phyloP scores from a whole-genome alignment of 78 protist species.

The Cavenderia fasciculata region DNA sequence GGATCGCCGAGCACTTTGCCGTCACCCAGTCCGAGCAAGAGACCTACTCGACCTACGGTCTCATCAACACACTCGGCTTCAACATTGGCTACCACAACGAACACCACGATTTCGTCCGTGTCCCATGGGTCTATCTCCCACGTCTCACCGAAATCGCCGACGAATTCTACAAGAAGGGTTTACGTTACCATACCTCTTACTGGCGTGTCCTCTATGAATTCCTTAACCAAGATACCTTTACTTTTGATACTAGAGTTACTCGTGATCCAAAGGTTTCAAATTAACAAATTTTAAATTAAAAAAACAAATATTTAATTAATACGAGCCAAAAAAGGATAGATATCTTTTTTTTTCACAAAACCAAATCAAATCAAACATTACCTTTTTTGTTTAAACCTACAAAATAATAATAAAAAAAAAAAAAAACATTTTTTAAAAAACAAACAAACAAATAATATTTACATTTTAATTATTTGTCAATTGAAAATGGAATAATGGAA shows the following conservation, averaged over 20 bases:
- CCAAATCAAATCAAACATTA: too few relatives aligned
- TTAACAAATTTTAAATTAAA: too few relatives aligned
- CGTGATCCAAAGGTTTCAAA: slow-evolving; percentile 45
- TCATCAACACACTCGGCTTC: slow-evolving; percentile 80
- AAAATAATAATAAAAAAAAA: too few relatives aligned
- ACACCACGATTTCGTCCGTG: slow-evolving; percentile 95
- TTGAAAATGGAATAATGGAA: slow-evolving; percentile 71
- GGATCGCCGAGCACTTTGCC: slow-evolving; percentile 91
- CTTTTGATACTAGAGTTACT: slow-evolving; percentile 53
- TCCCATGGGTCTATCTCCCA: slow-evolving; percentile 85
- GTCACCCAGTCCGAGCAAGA: slow-evolving; percentile 83
- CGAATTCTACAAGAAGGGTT: slow-evolving; percentile 62
- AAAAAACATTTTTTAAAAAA: too few relatives aligned
- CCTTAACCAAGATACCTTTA: slow-evolving; percentile 56
- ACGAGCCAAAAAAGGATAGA: too few relatives aligned
- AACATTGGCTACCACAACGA: slow-evolving; percentile 96
- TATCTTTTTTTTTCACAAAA: too few relatives aligned
- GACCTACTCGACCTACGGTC: slow-evolving; percentile 95
- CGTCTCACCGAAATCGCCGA: slow-evolving; percentile 28
- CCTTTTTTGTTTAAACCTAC: too few relatives aligned
- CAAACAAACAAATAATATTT: too few relatives aligned
- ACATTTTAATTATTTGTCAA: too few relatives aligned
- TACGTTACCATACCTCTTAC: slow-evolving; percentile 66
- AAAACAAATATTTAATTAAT: too few relatives aligned
- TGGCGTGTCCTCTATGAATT: slow-evolving; percentile 74